Percentiles rank a stretch among this genome's conserved stretches.
phyloP scores from a whole-genome alignment of 129 eudicot species.

The Glebionis coronaria region DNA sequence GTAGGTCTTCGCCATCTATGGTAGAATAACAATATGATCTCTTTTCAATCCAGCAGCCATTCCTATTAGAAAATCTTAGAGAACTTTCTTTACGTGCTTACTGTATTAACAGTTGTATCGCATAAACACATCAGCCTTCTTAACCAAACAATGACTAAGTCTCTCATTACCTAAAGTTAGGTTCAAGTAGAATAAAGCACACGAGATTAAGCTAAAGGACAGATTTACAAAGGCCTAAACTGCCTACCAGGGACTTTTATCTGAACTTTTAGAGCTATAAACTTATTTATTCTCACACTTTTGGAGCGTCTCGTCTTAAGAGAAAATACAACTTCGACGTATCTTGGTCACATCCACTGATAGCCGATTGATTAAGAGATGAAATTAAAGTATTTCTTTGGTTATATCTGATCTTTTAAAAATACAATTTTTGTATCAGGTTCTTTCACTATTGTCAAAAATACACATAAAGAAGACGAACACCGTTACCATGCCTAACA shows the following conservation, averaged over 20 bases:
- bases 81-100: conserved; percentile 52
- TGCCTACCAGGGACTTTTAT: conserved; percentile 22
- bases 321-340: too few relatives aligned
- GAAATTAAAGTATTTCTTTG: too few relatives aligned
- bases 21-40: conserved; percentile 83
- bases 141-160: conserved; percentile 11
- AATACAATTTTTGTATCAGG: too few relatives aligned
- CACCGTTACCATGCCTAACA: too few relatives aligned
- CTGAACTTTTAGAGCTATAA: background rate
- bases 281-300: background rate
- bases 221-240: conserved; percentile 22
- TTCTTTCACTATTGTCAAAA: too few relatives aligned
- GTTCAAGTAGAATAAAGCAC: conserved; percentile 15
- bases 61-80: conserved; percentile 89
- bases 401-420: too few relatives aligned
- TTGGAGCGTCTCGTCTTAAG: too few relatives aligned
- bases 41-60: conserved; percentile 97
- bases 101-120: conserved; percentile 10
- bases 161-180: conserved; percentile 23
- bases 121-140: conserved; percentile 18
- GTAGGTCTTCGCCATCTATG: too few relatives aligned
- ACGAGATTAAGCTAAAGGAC: conserved; percentile 26
- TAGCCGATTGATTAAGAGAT: too few relatives aligned
- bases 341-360: too few relatives aligned
- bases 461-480: too few relatives aligned